Evolutionary conservation across 2,329 filamentous ascomycete genomes (phyloP).

Genomic region (Cytospora chrysosperma): DNA sequence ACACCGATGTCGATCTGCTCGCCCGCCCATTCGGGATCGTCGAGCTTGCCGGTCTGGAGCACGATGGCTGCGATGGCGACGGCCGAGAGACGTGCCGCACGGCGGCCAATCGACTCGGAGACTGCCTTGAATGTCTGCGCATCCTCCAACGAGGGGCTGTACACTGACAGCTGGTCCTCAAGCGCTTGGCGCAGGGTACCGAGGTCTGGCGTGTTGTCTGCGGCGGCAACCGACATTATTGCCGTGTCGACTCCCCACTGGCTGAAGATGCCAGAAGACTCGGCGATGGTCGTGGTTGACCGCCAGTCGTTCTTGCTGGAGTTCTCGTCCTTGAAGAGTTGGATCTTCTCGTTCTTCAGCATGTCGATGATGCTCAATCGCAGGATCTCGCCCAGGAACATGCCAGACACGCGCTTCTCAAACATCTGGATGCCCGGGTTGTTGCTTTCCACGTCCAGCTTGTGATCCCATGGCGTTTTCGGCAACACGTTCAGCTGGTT

Average conservation of each 20-base stretch:
- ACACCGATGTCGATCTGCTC: conserved; percentile 86
- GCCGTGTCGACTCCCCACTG: conserved; percentile 90
- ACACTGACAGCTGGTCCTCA: conserved; percentile 72
- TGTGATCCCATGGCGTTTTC: conserved; percentile 76
- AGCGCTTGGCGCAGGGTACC: conserved; percentile 74
- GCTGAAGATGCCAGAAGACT: conserved; percentile 66
- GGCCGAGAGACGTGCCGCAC: conserved; percentile 83
- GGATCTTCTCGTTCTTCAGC: conserved; percentile 62
- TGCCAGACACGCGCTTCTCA: conserved; percentile 95
- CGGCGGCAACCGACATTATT: conserved; percentile 83
- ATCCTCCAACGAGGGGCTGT: conserved; percentile 76
- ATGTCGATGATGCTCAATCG: conserved; percentile 73
- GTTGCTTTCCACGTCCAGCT: conserved; percentile 74
- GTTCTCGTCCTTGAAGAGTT: conserved; percentile 75
- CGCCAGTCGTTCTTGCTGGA: conserved; percentile 67
- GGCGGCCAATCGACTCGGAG: conserved; percentile 79
- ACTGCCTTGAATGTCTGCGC: conserved; percentile 85
- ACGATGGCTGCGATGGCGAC: conserved; percentile 85
- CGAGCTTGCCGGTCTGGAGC: conserved; percentile 73
- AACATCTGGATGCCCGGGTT: conserved; percentile 99
- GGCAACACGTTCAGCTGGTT: conserved; percentile 88
- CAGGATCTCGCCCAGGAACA: conserved; percentile 96
- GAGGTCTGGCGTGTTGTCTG: conserved; percentile 72
- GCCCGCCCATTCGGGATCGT: conserved; percentile 54
- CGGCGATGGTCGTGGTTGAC: conserved; percentile 68